Base-by-base conservation (phyloP, 805 yeast genomes). In the Candida hungchunana region DNA sequence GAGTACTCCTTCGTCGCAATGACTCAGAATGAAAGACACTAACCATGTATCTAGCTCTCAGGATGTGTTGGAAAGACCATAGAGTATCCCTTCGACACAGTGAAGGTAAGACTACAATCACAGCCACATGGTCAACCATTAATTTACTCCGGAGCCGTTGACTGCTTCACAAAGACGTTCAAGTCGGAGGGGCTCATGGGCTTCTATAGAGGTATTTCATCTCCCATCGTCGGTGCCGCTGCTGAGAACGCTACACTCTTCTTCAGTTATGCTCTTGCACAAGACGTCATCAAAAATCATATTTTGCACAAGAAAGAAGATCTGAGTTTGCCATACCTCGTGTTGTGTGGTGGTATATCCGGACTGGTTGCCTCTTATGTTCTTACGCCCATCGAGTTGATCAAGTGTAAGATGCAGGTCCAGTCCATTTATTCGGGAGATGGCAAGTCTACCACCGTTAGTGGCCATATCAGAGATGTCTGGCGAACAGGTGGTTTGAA, bases 31-130 rank as follows among this genome's bases (percentile, higher is more conserved):
- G 16, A 26, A 18, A n/a, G 11, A 19, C 14, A 27, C 12, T 8
- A 27, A 5, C 31, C 11, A 20, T 15, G 14, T 13, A 12, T 26
- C 21, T 11, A 54, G 58, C 18, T 54, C 8, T 68, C 96, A 1
- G 97, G 97, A 12, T 81, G 86, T 37, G 59, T 77, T 4, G 96
- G 95, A 2, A 90, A 89, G 56, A 49, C 82, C 20, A 73, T 89
- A 11, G 97, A 89, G 58, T 89, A 79, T 51, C 97, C 97, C 0
- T 87, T 89, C 47, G 97, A 89, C 52, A 90, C 97, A 0, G 72
- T 88, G 29, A 89, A 89, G 59, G 97, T 89, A 4, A 69, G 96
- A 39, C 66, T 90, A 20, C 90, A 82, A 53, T 75, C 87, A 1
- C 93, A 85, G 52, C 81, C 88, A 7, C 64, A 77, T 20, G 56